A percentile compares a stretch with the other conserved stretches of the same genome.
These are phyloP conservation scores for Nothophaeocryptopus gaeumannii DNA, from an alignment of 2,329 filamentous ascomycete genomes.

Conservation along the genomic window DNA sequence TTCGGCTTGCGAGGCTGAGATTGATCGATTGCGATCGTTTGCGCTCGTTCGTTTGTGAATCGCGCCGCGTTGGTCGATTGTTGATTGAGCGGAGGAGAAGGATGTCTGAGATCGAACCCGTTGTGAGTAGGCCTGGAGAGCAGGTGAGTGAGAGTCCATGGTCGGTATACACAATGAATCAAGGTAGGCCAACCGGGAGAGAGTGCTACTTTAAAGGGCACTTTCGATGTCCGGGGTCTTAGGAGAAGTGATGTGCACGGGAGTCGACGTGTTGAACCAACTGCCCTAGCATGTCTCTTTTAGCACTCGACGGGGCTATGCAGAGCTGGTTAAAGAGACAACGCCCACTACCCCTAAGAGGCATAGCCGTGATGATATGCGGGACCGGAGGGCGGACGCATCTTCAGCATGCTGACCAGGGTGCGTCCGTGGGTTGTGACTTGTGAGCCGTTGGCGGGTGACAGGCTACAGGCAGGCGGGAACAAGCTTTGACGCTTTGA, in stretches of 20 bases:
- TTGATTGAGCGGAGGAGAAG: slow-evolving; percentile 22
- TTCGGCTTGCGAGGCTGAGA: slow-evolving; percentile 31
- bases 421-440: too few relatives aligned
- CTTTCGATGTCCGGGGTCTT: slow-evolving; percentile 17
- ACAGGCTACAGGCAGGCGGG: slow-evolving; percentile 5
- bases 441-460: background rate
- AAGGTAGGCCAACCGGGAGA: slow-evolving; percentile 24
- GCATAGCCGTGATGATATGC: too few relatives aligned
- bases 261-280: slow-evolving; percentile 20
- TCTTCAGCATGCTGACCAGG: too few relatives aligned
- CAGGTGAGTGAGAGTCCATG: slow-evolving; percentile 34
- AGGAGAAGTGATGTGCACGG: slow-evolving; percentile 21
- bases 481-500: slow-evolving; percentile 15
- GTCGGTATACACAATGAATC: slow-evolving; percentile 19
- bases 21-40: slow-evolving; percentile 28
- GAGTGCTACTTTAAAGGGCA: slow-evolving; percentile 18
- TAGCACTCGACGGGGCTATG: slow-evolving; percentile 6
- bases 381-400: too few relatives aligned
- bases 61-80: slow-evolving; percentile 29
- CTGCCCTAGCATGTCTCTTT: slow-evolving; percentile 6
- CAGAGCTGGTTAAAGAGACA: background rate
- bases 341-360: background rate
- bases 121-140: slow-evolving; percentile 27
- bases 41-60: slow-evolving; percentile 29
- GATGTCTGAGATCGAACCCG: slow-evolving; percentile 28